A percentile compares a stretch with the other conserved stretches of the same genome.
Evolutionary conservation across 2,329 filamentous ascomycete species (phyloP).

Genomic region (Cladorrhinum sp.): DNA sequence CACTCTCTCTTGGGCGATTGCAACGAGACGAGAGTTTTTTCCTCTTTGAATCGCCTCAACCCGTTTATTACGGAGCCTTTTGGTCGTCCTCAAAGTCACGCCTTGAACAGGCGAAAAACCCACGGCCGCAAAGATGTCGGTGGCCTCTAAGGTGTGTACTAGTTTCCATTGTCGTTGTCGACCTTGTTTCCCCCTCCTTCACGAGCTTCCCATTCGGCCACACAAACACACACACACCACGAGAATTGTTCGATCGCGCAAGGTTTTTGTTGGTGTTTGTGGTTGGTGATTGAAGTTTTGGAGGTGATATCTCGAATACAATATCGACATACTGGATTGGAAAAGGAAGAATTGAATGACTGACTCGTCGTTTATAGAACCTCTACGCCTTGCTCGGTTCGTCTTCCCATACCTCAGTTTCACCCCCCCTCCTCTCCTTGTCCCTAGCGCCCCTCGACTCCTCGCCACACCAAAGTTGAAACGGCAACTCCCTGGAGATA

Average conservation of each 20-base stretch:
- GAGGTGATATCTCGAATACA: neutral
- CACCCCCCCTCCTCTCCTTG: neutral
- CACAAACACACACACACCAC: neutral
- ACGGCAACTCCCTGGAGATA: neutral
- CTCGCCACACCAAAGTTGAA: conserved; percentile 22
- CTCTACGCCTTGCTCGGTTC: conserved; percentile 98
- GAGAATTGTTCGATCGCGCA: neutral
- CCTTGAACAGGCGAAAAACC: conserved; percentile 36
- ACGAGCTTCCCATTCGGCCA: neutral
- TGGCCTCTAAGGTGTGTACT: conserved; percentile 57
- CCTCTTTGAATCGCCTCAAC: conserved; percentile 12
- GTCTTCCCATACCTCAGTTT: conserved; percentile 27
- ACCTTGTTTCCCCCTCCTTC: neutral
- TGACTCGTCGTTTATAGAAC: conserved; percentile 61
- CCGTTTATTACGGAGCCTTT: conserved; percentile 21
- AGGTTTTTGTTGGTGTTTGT: neutral
- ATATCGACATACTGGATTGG: neutral
- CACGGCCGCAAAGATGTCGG: conserved; percentile 56
- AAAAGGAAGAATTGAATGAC: conserved; percentile 14
- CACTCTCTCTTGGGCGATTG: neutral
- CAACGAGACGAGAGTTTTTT: conserved; percentile 19
- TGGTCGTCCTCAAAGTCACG: conserved; percentile 34
- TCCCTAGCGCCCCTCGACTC: neutral
- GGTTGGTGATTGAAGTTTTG: neutral
- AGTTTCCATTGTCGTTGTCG: neutral